A percentile compares a stretch with the other conserved stretches of the same genome.
Evolutionary conservation across 1,284 basidiomycete genomes (phyloP).

Genomic region (Pterulicium gracile): DNA sequence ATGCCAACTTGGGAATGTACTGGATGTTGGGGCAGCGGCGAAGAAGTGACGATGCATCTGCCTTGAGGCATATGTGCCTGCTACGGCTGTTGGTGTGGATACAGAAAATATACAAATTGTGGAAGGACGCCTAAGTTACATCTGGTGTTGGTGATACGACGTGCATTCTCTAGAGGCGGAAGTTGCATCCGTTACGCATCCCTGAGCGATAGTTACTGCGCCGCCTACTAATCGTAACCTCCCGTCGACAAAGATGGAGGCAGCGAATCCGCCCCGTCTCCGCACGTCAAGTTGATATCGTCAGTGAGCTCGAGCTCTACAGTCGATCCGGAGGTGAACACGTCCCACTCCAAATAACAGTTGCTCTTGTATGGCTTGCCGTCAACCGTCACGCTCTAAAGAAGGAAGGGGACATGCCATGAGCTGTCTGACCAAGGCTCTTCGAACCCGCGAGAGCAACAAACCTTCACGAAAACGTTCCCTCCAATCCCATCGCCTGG

Average conservation of each 20-base stretch:
- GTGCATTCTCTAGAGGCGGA: too few species aligned
- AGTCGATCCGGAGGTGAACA: constrained; percentile 37
- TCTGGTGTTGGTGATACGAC: too few species aligned
- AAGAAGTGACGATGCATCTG: too few species aligned
- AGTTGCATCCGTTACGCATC: too few species aligned
- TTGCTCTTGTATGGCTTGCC: constrained; percentile 45
- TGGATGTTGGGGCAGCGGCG: too few species aligned
- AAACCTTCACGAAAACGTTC: constrained; percentile 43
- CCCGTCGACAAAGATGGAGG: constrained; percentile 55
- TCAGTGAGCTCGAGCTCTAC: constrained; percentile 40
- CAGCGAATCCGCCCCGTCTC: constrained; percentile 29
- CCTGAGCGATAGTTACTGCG: too few species aligned
- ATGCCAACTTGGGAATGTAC: too few species aligned
- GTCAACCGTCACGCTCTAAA: constrained; percentile 43
- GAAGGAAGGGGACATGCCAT: background rate
- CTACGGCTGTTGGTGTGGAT: too few species aligned
- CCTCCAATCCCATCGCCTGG: constrained; percentile 38
- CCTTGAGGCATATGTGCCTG: too few species aligned
- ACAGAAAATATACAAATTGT: too few species aligned
- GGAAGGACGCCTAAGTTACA: too few species aligned
- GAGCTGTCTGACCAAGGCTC: background rate
- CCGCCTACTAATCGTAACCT: constrained; percentile 36
- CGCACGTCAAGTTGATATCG: constrained; percentile 40
- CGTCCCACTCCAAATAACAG: constrained; percentile 53
- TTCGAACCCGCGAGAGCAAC: constrained; percentile 7